A percentile compares a stretch with the other conserved stretches of the same genome.
These are phyloP conservation scores for Cryptococcus sp. DNA, from an alignment of 1,284 basidiomycete species.

Conservation along the genomic window DNA sequence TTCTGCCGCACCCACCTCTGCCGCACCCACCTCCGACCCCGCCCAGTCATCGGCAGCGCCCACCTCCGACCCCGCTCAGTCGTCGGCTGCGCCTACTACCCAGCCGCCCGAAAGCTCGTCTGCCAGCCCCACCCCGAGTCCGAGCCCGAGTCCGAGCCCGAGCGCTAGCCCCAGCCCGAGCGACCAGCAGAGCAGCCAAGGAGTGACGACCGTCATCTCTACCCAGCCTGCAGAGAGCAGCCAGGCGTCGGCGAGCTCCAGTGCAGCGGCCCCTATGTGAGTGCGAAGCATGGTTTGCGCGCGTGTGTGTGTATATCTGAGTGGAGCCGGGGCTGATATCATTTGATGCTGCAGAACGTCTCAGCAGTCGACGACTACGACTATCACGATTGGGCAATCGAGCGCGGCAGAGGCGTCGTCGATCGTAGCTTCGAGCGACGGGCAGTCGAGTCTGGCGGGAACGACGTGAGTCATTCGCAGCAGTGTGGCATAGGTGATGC, in stretches of 20 bases:
- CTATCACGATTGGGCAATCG: not conserved
- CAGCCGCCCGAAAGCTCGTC: not conserved
- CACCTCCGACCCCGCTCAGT: constrained; percentile 1
- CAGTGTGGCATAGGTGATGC: not conserved
- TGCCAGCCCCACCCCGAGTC: constrained; percentile 3
- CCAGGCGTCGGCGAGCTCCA: constrained; percentile 1
- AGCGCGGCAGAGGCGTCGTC: constrained; percentile 1
- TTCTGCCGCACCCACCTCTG: constrained; percentile 1
- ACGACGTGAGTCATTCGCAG: not conserved
- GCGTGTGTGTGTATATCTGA: not conserved
- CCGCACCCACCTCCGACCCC: constrained; percentile 11
- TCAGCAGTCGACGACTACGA: constrained; percentile 5
- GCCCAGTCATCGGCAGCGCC: constrained; percentile 9
- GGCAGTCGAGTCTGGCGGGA: not conserved
- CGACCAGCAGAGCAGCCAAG: constrained; percentile 1
- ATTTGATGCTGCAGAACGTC: not conserved
- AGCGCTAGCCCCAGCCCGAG: constrained; percentile 3
- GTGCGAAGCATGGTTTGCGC: not conserved
- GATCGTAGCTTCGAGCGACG: not conserved
- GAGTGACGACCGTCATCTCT: not conserved
- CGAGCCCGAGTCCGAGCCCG: constrained; percentile 1
- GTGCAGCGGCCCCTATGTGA: not conserved
- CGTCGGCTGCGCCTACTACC: not conserved
- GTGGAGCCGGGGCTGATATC: not conserved
- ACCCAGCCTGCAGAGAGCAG: not conserved